Base-by-base conservation (phyloP, 768 basidiomycete species). In the Calvatia gigantea region DNA sequence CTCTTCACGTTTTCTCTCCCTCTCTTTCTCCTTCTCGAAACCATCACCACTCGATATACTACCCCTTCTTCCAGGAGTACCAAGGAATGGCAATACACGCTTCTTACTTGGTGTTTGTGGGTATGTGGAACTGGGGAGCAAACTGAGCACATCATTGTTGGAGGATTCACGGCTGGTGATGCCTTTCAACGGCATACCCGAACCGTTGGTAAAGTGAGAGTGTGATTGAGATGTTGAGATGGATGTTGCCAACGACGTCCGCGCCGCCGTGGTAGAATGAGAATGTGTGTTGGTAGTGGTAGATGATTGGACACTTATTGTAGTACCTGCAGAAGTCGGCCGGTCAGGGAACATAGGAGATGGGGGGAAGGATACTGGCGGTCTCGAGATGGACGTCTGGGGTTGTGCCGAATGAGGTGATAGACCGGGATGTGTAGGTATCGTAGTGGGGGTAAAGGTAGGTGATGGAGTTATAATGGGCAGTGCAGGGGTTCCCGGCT, bases 251-350 rank as follows among this genome's bases (percentile, higher is more conserved):
- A 41, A 7, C 58, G 54, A 33, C 59, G 62, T 38, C 60, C 27
- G 2, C 45, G 62, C 17, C 42, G 56, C 45, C 6, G 58, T 55
- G 45, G 54, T 64, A 29, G 61, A 54, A 59, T 64, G 58, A 21
- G 65, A 63, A 29, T 57, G 52, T 23, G 47, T 35, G 49, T 57
- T 55, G 17, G 39, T 51, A 5, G 54, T 32, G 25, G 51, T 55
- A 14, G 54, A 55, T 17, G 45, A 47, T 19, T 28, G 37, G 6
- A 17, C 35, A n/a, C 21, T 53, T 25, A 31, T 15, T 15, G 6
- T 37, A 15, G 41, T 53, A 15, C 29, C 29, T 25, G 51, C 51
- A 3, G 51, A 43, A 27, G 8, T 25, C 25, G 51, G 51, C 1
- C 50, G 50, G 14, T 15, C 39, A 19, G 17, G 11, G 28, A 29